Base-by-base conservation (phyloP, 345 rosid species). In the Gossypium turneri region DNA sequence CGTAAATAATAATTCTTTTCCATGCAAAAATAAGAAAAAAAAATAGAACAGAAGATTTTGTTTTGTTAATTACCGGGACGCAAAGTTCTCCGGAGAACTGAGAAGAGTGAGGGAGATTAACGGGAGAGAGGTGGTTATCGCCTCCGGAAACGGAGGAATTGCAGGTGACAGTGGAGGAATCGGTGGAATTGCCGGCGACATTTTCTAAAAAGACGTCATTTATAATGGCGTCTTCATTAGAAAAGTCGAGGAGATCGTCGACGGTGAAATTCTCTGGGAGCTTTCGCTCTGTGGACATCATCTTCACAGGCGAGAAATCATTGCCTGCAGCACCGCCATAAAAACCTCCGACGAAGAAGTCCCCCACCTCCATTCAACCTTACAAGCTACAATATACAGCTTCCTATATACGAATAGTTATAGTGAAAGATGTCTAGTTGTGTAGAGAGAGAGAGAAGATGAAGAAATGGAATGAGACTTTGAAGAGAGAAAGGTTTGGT, bases 231-330 rank as follows among this genome's bases (percentile, higher is more conserved):
- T 90, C 92, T 0, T 85, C 92, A 74, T 87, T 88, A 12, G 95
- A 85, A 72, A 90, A 90, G 75, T 88, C 87, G 11, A 90, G 84
- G 64, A 90, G 92, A 79, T 90, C 95, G 61, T 90, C 92, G 13
- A 90, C 82, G 24, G 79, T 80, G 81, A 88, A 90, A 52, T 80
- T 81, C 43, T 87, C 90, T 2, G 73, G 52, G 3, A 70, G 45
- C 55, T 87, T 85, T 56, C 72, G 84, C 29, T 84, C 84, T 1
- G 73, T 24, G n/a, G 44, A 7, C n/a, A 70, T 44, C 76, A 77
- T 78, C 78, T 79, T 87, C 78, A 81, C 90, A 24, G 85, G 67
- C 20, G 78, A 81, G 79, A 79, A 83, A 2, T 76, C 85, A 12
- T 62, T 63, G 9, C 74, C 74, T 1, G 75, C 70, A 16, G 75